Evolutionary conservation across 2,329 filamentous ascomycete genomes (phyloP), one percentile per base, ranked within the genome.

Genomic region (Talaromyces pinophilus): DNA sequence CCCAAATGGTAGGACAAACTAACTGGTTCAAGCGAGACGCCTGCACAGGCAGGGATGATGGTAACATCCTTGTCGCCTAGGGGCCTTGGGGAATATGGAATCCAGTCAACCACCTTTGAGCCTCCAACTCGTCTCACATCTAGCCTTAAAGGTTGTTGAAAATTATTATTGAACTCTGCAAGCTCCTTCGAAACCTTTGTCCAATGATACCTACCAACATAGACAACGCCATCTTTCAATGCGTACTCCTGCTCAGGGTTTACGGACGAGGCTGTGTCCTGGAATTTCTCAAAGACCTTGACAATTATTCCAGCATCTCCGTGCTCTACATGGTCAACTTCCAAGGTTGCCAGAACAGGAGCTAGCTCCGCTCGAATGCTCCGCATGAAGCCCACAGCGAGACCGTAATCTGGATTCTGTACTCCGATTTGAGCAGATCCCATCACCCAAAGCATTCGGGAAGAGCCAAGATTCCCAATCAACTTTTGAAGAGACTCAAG

Each of bases 381-480:
- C 19, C 59, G 38, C n/a, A 61, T 44, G 11, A 61, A 44, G 15
- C 59, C 59, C 25, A 61, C 2, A 22, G 42, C 22, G n/a, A 46
- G 11, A 19, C 17, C 59, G 8, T 38, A 61, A 28, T 19, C 28
- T 22, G 38, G 59, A 38, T 44, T 46, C 22, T 44, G 19, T 30
- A 28, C 28, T 38, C 38, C 38, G 38, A 61, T 44, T 44, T 61
- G 59, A 28, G 59, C 38, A 46, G 59, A 42, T n/a, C 35, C 35
- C 19, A 46, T 44, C 15, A 42, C 13, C 59, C 59, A 61, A 15
- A 61, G 38, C 40, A 61, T 17, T n/a, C 42, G 15, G 17, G 59
- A 61, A n/a, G 30, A 63, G 15, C 46, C 42, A 54, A 48, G 30
- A 5, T 25, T 33, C 5, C 46, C 38, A 63, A 54, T 25, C 17